Percentiles rank a stretch among this genome's conserved stretches.
Conservation (phyloP, 2,329 filamentous ascomycete genomes). For the Trichoderma koningiopsis region DNA sequence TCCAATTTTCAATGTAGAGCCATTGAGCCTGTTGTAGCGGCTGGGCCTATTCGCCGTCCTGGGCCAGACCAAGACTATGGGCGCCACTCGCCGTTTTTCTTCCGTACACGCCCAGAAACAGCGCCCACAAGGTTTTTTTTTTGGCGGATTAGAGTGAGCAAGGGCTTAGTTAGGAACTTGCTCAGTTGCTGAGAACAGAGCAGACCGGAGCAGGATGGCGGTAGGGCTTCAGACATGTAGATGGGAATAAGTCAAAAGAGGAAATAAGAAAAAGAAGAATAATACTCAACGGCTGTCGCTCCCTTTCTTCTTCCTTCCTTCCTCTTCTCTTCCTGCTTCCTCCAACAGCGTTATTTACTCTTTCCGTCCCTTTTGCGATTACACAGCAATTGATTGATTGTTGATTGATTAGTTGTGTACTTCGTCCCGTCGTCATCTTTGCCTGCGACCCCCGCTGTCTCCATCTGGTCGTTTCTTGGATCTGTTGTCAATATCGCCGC, state of each 20-base stretch:
- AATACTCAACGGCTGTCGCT: conserved; percentile 9
- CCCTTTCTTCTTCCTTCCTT: background rate
- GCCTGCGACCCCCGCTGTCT: conserved; percentile 2
- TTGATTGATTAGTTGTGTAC: conserved; percentile 24
- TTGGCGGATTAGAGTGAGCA: background rate
- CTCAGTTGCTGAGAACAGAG: conserved; percentile 8
- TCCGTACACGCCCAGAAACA: conserved; percentile 12
- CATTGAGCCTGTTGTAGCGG: background rate
- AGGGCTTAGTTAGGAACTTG: background rate
- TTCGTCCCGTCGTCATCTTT: conserved; percentile 15
- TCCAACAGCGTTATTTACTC: conserved; percentile 21
- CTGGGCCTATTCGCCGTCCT: conserved; percentile 7
- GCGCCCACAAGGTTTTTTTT: conserved; percentile 6
- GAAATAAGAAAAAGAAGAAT: background rate
- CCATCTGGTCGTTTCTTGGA: conserved; percentile 18
- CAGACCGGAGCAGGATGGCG: background rate
- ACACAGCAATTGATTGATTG: conserved; percentile 21
- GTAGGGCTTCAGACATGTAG: background rate
- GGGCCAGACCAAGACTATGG: conserved; percentile 2
- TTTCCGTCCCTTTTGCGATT: conserved; percentile 22
- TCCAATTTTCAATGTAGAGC: conserved; percentile 8
- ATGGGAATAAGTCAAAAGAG: background rate
- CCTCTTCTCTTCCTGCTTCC: conserved; percentile 2
- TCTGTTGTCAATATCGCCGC: conserved; percentile 20
- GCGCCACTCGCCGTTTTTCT: background rate